A percentile compares a stretch with the other conserved stretches of the same genome.
phyloP scores from a whole-genome alignment of 805 yeast genomes.

The Kuraishia hungarica region DNA sequence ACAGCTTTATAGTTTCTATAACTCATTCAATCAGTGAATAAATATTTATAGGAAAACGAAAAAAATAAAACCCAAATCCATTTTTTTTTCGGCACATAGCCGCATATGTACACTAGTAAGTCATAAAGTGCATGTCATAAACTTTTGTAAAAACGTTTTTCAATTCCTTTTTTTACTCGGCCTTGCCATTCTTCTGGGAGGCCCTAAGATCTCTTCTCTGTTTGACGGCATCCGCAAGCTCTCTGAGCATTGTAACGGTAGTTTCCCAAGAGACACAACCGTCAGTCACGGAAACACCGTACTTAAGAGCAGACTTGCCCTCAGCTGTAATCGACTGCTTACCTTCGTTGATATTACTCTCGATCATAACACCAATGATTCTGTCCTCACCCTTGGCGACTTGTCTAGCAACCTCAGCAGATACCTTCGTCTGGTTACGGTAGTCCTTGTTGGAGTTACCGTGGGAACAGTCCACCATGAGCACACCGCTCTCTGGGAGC shows the following conservation, averaged over 20 bases:
- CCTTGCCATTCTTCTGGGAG: slow-evolving; percentile 1
- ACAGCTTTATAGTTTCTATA: too few relatives aligned
- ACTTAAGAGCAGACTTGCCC: slow-evolving; percentile 68
- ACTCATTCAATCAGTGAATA: not conserved
- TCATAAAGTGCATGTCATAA: not conserved
- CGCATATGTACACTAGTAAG: not conserved
- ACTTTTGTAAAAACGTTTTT: not conserved
- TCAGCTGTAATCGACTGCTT: slow-evolving; percentile 81
- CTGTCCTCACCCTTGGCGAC: slow-evolving; percentile 61
- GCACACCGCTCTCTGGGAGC: slow-evolving; percentile 34
- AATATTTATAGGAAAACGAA: not conserved
- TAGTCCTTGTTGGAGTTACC: slow-evolving; percentile 91
- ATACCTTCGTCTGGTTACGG: slow-evolving; percentile 89
- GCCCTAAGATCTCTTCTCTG: slow-evolving; percentile 48
- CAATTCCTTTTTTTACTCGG: not conserved
- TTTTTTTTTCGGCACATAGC: not conserved
- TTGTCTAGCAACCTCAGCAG: slow-evolving; percentile 70
- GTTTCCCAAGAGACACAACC: slow-evolving; percentile 91
- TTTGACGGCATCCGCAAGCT: slow-evolving; percentile 73
- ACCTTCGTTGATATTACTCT: slow-evolving; percentile 85
- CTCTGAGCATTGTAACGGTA: slow-evolving; percentile 63
- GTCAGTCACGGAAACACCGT: slow-evolving; percentile 96
- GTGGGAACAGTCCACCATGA: slow-evolving; percentile 95
- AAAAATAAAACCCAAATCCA: not conserved
- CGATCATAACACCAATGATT: slow-evolving; percentile 95